A percentile compares a stretch with the other conserved stretches of the same genome.
Evolutionary conservation across 768 basidiomycete genomes (phyloP).

Genomic region (Boletus sensibilis): DNA sequence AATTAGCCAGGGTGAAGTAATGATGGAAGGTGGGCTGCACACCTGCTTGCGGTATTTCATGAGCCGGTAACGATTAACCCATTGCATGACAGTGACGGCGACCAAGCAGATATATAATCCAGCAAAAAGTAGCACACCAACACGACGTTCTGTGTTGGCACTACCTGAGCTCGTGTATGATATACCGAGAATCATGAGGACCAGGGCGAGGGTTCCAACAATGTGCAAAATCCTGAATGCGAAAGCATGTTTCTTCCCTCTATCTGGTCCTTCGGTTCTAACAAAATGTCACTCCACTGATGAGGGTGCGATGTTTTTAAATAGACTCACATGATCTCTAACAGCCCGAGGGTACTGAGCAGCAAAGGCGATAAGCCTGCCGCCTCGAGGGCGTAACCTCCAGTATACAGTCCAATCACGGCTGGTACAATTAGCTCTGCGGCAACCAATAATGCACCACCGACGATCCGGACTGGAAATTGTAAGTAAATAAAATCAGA

Average conservation of each 20-base stretch:
- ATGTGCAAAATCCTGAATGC: slow-evolving; percentile 32
- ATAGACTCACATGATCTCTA: slow-evolving; percentile 35
- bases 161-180: slow-evolving; percentile 10
- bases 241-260: slow-evolving; percentile 7
- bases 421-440: slow-evolving; percentile 43
- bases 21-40: slow-evolving; percentile 27
- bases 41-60: slow-evolving; percentile 29
- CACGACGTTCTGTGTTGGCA: slow-evolving; percentile 32
- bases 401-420: slow-evolving; percentile 47
- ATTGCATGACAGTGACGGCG: slow-evolving; percentile 47
- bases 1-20: slow-evolving; percentile 10
- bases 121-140: slow-evolving; percentile 35
- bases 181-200: slow-evolving; percentile 36
- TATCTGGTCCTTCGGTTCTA: slow-evolving; percentile 32
- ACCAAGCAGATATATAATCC: slow-evolving; percentile 43
- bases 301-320: not conserved
- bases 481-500: not conserved
- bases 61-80: slow-evolving; percentile 46
- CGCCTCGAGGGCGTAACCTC: slow-evolving; percentile 46
- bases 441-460: slow-evolving; percentile 56
- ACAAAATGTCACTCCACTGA: slow-evolving; percentile 1
- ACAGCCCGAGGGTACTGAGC: slow-evolving; percentile 36
- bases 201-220: slow-evolving; percentile 27
- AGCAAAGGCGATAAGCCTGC: slow-evolving; percentile 42
- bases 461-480: slow-evolving; percentile 53